Evolutionary conservation across 2,329 filamentous ascomycete genomes (phyloP).

Genomic region (Aspergillus udagawae): DNA sequence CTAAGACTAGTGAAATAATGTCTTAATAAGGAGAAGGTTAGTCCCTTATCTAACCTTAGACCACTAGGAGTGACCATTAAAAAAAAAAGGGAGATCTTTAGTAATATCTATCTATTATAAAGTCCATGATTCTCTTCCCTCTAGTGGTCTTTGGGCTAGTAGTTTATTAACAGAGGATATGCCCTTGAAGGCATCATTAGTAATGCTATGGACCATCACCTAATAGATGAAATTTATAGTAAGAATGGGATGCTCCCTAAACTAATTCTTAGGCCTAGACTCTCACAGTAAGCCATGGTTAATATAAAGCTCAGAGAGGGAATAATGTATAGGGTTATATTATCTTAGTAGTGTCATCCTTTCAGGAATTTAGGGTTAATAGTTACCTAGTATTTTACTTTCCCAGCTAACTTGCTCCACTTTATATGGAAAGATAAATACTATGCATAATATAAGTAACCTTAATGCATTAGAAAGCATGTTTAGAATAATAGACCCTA

Average conservation of each 20-base stretch:
- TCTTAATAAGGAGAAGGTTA: conserved; percentile 14
- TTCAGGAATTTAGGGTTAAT: conserved; percentile 18
- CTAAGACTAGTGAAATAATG: conserved; percentile 1
- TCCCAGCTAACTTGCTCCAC: conserved; percentile 3
- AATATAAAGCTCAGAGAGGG: too few relatives aligned
- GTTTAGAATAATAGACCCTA: too few relatives aligned
- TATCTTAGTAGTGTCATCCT: conserved; percentile 11
- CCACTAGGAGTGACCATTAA: conserved; percentile 11
- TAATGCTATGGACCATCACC: conserved; percentile 16
- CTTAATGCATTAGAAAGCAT: too few relatives aligned
- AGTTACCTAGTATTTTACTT: conserved; percentile 13
- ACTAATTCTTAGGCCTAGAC: conserved; percentile 16
- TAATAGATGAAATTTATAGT: conserved; percentile 19
- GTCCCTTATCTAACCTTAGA: conserved; percentile 1
- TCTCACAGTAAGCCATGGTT: neutral
- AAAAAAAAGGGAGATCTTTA: conserved; percentile 11
- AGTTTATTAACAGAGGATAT: conserved; percentile 11
- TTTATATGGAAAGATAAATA: conserved; percentile 15
- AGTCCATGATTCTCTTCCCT: conserved; percentile 14
- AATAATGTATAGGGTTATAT: conserved; percentile 5
- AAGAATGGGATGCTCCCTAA: conserved; percentile 15
- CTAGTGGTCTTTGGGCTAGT: conserved; percentile 8
- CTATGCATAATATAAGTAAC: conserved; percentile 1
- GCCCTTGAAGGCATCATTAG: conserved; percentile 17
- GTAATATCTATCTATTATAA: conserved; percentile 13